These are phyloP conservation scores for Musa balbisiana DNA, from an alignment of 202 grass and related monocot species.

Conservation along the genomic window DNA sequence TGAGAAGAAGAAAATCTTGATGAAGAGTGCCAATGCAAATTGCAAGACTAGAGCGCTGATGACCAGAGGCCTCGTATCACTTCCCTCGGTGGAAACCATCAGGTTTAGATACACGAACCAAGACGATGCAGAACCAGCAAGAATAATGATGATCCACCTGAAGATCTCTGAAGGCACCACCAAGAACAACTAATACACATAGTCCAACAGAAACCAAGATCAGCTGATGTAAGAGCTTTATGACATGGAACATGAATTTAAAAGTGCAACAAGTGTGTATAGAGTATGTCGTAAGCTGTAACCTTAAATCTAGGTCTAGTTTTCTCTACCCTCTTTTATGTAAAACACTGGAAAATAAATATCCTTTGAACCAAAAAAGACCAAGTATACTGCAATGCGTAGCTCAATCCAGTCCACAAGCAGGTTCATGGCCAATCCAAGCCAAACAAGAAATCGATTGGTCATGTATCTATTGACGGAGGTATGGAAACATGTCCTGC, in stretches of 20 bases:
- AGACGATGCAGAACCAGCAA: constrained; percentile 62
- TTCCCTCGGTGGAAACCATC: constrained; percentile 58
- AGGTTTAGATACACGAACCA: constrained; percentile 82
- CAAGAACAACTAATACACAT: constrained; percentile 58
- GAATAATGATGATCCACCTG: constrained; percentile 73
- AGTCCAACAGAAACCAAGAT: neutral
- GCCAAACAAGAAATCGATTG: too few species aligned
- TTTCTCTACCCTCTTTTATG: neutral
- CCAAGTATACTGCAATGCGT: neutral
- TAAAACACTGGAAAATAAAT: neutral
- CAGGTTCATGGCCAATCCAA: neutral
- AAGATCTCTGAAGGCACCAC: constrained; percentile 79
- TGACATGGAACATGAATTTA: neutral
- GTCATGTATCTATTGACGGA: too few species aligned
- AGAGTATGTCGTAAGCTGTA: neutral
- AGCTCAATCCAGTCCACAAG: neutral
- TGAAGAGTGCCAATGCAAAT: constrained; percentile 78
- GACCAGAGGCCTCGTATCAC: constrained; percentile 58
- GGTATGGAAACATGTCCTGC: too few species aligned
- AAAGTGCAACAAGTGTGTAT: neutral
- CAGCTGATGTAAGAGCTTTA: neutral
- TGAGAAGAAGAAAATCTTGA: constrained; percentile 97
- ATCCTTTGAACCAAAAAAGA: neutral
- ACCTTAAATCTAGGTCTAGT: neutral
- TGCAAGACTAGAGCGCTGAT: constrained; percentile 63